Evolutionary conservation across 805 yeast species (phyloP).

Genomic region (Allodekkera sacchari): DNA sequence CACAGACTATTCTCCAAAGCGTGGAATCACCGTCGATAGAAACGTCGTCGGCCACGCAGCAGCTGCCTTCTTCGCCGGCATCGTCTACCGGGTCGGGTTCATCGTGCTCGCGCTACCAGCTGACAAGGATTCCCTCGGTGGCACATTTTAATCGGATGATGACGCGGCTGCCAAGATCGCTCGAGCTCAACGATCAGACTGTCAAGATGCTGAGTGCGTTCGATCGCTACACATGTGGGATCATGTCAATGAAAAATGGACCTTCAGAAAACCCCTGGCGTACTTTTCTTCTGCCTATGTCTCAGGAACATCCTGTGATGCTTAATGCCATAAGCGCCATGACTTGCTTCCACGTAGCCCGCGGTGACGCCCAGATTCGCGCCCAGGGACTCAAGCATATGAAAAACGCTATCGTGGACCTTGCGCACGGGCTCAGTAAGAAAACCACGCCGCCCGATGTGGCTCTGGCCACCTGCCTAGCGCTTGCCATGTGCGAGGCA

Average conservation of each 20-base stretch:
- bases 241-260: constrained; percentile 59
- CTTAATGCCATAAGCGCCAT: constrained; percentile 58
- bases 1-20: too few species aligned
- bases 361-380: constrained; percentile 36
- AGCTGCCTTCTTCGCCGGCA: not conserved
- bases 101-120: not conserved
- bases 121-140: not conserved
- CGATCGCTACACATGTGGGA: constrained; percentile 38
- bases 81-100: too few species aligned
- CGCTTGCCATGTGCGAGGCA: constrained; percentile 56
- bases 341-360: constrained; percentile 53
- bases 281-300: constrained; percentile 45
- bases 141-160: too few species aligned
- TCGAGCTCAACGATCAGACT: constrained; percentile 22
- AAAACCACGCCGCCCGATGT: constrained; percentile 50
- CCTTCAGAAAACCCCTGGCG: constrained; percentile 66
- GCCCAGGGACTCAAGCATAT: constrained; percentile 47
- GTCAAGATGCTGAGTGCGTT: constrained; percentile 28
- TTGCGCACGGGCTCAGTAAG: constrained; percentile 46
- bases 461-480: constrained; percentile 57
- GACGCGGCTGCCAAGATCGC: constrained; percentile 13
- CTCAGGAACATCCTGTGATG: constrained; percentile 45
- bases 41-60: not conserved
- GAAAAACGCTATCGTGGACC: constrained; percentile 50
- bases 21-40: not conserved